Evolutionary conservation across 2,329 filamentous ascomycete species (phyloP).

Genomic region (Lecanosticta acicola): DNA sequence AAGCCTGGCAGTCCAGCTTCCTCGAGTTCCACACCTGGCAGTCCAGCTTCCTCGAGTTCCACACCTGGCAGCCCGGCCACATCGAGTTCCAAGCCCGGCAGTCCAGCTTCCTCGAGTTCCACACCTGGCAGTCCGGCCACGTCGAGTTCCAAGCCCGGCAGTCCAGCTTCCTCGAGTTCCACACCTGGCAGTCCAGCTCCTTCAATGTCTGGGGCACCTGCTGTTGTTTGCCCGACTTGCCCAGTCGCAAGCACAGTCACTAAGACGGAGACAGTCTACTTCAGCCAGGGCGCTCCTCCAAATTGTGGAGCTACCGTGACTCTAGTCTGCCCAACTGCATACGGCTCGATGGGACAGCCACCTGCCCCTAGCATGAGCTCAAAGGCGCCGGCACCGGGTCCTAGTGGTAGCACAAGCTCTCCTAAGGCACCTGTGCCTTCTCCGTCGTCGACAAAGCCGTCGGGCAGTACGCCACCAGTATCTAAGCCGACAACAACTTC

Average conservation of each 20-base stretch:
- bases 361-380: background rate
- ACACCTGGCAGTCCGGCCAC: background rate
- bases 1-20: too few species aligned
- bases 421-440: too few species aligned
- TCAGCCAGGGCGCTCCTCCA: slow-evolving; percentile 4
- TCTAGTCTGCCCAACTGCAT: background rate
- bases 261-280: slow-evolving; percentile 5
- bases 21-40: background rate
- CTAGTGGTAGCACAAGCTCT: too few species aligned
- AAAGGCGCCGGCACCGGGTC: background rate
- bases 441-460: too few species aligned
- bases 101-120: background rate
- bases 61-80: background rate
- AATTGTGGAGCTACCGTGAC: background rate
- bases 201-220: background rate
- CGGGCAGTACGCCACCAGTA: too few species aligned
- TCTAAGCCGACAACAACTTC: too few species aligned
- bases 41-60: background rate
- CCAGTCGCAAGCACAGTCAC: slow-evolving; percentile 5
- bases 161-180: background rate
- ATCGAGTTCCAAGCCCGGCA: background rate
- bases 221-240: background rate
- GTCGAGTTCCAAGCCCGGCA: background rate
- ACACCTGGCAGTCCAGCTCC: background rate
- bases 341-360: background rate